Conservation (phyloP, 164 flowering plant genomes). For the Berberis vulgaris region DNA sequence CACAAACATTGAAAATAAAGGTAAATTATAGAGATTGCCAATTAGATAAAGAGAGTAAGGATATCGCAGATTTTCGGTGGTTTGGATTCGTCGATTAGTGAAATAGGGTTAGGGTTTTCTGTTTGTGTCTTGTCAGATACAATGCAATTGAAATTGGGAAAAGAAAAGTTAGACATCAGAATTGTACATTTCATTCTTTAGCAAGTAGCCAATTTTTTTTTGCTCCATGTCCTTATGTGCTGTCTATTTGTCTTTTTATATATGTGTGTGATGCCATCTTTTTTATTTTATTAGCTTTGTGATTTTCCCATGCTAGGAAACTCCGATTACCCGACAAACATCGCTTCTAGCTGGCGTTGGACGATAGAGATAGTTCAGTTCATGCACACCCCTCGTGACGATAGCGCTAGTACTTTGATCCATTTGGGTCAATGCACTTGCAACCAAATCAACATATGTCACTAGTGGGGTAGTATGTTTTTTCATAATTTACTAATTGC, state of each 20-base stretch:
- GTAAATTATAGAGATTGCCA: no score
- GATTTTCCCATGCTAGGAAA: background rate
- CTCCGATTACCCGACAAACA: background rate
- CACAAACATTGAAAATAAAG: no score
- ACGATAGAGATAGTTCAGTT: conserved; percentile 9
- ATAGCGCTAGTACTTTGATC: no score
- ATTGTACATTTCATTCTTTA: conserved; percentile 1
- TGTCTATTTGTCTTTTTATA: conserved; percentile 3
- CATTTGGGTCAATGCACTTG: no score
- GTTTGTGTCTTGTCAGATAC: background rate
- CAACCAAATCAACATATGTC: no score
- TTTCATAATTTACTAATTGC: no score
- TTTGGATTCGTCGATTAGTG: no score
- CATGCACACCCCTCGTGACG: background rate
- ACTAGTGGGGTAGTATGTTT: no score
- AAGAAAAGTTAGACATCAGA: background rate
- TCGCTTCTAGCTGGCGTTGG: background rate
- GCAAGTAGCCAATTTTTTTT: conserved; percentile 3
- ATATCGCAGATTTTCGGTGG: no score
- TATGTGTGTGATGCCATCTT: conserved; percentile 2
- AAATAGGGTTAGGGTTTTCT: background rate
- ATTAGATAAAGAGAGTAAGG: no score
- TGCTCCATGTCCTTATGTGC: conserved; percentile 9
- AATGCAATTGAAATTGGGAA: background rate
- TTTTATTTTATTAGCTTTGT: background rate